A percentile compares a stretch with the other conserved stretches of the same genome.
Evolutionary conservation across 192 early-diverging fungal genomes (phyloP).

Genomic region (Umbelopsis sp.): DNA sequence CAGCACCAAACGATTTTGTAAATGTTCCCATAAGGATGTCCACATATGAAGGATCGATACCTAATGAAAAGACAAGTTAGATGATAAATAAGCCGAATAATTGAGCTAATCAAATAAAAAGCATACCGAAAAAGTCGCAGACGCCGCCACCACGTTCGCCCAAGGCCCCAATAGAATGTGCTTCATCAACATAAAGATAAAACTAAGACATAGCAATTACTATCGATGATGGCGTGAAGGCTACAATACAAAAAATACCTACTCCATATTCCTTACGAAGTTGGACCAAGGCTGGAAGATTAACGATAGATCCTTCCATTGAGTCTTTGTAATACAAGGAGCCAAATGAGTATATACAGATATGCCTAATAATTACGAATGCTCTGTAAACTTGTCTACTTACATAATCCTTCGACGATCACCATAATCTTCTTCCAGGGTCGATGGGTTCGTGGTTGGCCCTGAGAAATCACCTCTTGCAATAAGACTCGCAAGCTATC

Average conservation of each 20-base stretch:
- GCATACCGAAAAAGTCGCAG: constrained; percentile 87
- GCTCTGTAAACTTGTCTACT: not conserved
- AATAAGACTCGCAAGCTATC: constrained; percentile 79
- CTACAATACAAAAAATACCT: not conserved
- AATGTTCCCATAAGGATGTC: constrained; percentile 98
- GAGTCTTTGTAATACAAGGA: constrained; percentile 42
- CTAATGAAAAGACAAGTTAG: not conserved
- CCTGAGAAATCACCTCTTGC: constrained; percentile 87
- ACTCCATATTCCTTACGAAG: constrained; percentile 90
- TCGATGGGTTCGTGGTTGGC: constrained; percentile 96
- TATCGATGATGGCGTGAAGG: constrained; percentile 25
- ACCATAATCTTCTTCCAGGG: constrained; percentile 99
- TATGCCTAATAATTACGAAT: too few species aligned
- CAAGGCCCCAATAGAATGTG: constrained; percentile 94
- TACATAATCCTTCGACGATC: constrained; percentile 89
- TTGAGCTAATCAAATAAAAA: not conserved
- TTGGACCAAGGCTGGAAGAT: constrained; percentile 85
- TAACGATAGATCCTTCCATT: constrained; percentile 95
- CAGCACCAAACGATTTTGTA: constrained; percentile 97
- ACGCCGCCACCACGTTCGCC: constrained; percentile 93
- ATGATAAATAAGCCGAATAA: not conserved
- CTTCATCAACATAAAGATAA: constrained; percentile 96
- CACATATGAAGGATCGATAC: constrained; percentile 82
- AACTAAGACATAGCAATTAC: constrained; percentile 51
- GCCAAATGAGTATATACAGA: constrained; percentile 40